Evolutionary conservation across 768 basidiomycete genomes (phyloP), one percentile per base, ranked within the genome.

Genomic region (Guyanaporus albipodus): DNA sequence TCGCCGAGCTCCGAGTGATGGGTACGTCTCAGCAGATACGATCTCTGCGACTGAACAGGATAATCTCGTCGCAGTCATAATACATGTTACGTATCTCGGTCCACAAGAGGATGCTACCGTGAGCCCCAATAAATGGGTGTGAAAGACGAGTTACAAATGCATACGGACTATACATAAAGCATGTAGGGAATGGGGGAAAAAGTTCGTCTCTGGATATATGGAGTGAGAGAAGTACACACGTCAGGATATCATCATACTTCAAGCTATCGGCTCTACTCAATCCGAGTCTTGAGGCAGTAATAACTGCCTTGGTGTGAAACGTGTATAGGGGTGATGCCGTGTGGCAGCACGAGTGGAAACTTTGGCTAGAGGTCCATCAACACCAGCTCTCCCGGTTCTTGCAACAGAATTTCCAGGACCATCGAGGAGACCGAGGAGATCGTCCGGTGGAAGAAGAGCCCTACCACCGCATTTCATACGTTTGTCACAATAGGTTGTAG

Each of bases 311-410:
- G 62, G 47, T 0, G 19, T 12, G 10, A 48, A 38, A 21, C 61
- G 54, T 6, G 36, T 28, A 27, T 64, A 58, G 14, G 64, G 64
- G 43, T 51, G 55, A 22, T 48, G 18, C 14, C 57, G 53, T 19
- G 27, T n/a, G n/a, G n/a, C n/a, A n/a, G n/a, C n/a, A n/a, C 18
- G 18, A 29, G 11, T 18, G n/a, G 15, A 12, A 34, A 21, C 23
- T 18, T 50, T 35, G 23, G 39, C 44, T 1, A 63, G 46, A 15
- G 63, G 59, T 38, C 45, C 41, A 33, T 66, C 63, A n/a, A 15
- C 12, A 31, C 34, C 63, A n/a, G 14, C 12, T 27, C 34, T 8
- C 22, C 36, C 46, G 15, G 17, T 18, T 18, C 37, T 46, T 24
- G 29, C 1, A 9, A 10, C 5, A 4, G 38, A 29, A 11, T 5